A percentile compares a stretch with the other conserved stretches of the same genome.
phyloP scores from a whole-genome alignment of 208 protist species.

The Wallacemonas sp. region DNA sequence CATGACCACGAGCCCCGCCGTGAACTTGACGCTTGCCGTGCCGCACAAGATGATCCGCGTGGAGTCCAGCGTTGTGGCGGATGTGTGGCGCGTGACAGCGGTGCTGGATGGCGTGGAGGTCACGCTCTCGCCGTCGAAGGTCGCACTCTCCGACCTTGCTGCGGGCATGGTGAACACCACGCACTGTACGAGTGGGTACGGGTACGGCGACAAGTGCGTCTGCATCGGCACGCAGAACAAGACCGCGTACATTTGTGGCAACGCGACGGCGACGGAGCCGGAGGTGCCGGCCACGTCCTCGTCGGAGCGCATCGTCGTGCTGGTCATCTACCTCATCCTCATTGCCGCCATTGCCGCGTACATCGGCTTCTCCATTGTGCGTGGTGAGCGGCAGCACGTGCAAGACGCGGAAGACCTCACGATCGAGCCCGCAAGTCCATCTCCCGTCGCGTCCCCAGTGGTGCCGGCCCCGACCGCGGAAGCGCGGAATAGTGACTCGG shows the following conservation, averaged over 20 bases:
- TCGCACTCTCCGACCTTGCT: conserved; percentile 63
- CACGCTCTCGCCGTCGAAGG: conserved; percentile 22
- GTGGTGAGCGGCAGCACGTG: conserved; percentile 4
- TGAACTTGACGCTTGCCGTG: conserved; percentile 14
- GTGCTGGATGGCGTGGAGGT: conserved; percentile 40
- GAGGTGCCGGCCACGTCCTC: conserved; percentile 14
- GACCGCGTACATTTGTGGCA: conserved; percentile 31
- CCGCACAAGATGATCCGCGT: conserved; percentile 1
- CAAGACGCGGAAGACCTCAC: conserved; percentile 21
- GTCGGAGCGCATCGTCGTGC: conserved; percentile 20
- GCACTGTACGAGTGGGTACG: conserved; percentile 46
- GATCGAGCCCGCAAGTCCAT: conserved; percentile 6
- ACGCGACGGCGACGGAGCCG: background rate
- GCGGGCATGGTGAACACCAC: conserved; percentile 47
- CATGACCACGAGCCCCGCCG: background rate
- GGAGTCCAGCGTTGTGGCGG: background rate
- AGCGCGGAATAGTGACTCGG: no score
- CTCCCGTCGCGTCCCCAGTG: background rate
- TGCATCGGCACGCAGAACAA: conserved; percentile 35
- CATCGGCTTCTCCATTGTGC: conserved; percentile 32
- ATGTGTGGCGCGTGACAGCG: conserved; percentile 26
- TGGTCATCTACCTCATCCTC: conserved; percentile 43
- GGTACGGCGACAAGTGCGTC: conserved; percentile 30
- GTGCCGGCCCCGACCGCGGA: no score
- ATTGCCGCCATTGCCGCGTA: conserved; percentile 29